Percentiles rank a stretch among this genome's conserved stretches.
Evolutionary conservation across 345 rosid genomes (phyloP).

Genomic region (Boechera stricta): DNA sequence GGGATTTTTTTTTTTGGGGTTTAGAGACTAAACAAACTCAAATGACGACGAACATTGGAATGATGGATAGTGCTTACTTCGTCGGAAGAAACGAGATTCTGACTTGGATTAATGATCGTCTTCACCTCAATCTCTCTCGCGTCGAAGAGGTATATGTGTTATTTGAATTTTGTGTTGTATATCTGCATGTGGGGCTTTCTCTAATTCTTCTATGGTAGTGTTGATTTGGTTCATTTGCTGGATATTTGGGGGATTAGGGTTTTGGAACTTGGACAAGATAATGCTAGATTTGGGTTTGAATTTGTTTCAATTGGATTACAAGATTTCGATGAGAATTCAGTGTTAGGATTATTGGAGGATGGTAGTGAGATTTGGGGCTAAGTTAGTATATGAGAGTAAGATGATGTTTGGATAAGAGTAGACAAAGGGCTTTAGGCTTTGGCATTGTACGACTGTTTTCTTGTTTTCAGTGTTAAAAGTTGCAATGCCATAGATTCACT

Average conservation of each 20-base stretch:
- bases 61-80: constrained; percentile 96
- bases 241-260: not conserved
- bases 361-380: constrained; percentile 7
- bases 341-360: not conserved
- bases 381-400: not conserved
- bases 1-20: not conserved
- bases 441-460: not conserved
- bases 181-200: constrained; percentile 16
- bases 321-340: not conserved
- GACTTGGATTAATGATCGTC: constrained; percentile 88
- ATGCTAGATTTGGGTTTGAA: not conserved
- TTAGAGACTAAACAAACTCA: not conserved
- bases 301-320: not conserved
- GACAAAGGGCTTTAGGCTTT: not conserved
- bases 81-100: constrained; percentile 94
- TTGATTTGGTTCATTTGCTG: constrained; percentile 6
- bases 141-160: constrained; percentile 72
- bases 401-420: no score
- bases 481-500: constrained; percentile 21
- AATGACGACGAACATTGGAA: constrained; percentile 90
- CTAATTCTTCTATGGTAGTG: constrained; percentile 9
- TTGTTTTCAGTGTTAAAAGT: constrained; percentile 1
- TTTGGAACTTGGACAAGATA: not conserved
- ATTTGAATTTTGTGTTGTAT: not conserved
- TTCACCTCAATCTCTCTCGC: constrained; percentile 86